A percentile compares a stretch with the other conserved stretches of the same genome.
Conservation (phyloP, 495 filamentous ascomycete species). For the Penicillium soppii region DNA sequence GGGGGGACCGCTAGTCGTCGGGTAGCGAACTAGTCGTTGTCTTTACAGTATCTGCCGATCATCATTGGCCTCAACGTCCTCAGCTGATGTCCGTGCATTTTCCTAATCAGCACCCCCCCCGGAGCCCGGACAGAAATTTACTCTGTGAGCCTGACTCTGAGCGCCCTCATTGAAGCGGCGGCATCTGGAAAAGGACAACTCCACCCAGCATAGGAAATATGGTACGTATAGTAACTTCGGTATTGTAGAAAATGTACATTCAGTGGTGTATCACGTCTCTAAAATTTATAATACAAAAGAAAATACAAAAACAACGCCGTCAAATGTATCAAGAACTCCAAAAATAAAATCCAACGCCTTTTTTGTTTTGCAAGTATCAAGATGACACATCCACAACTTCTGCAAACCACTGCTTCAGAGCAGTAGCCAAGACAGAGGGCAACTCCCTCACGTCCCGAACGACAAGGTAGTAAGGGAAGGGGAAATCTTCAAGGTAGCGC, state of each 20-base stretch:
- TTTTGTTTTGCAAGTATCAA: constrained; percentile 21
- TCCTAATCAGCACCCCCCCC: no score
- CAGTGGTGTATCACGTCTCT: background rate
- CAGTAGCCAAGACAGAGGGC: constrained; percentile 79
- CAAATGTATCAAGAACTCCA: constrained; percentile 16
- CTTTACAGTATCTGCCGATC: no score
- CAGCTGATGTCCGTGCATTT: no score
- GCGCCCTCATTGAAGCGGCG: no score
- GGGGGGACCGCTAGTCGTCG: no score
- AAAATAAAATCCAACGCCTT: constrained; percentile 8
- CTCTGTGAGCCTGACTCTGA: no score
- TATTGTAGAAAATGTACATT: constrained; percentile 3
- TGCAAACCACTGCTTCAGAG: constrained; percentile 94
- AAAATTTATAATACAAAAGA: constrained; percentile 23
- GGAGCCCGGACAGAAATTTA: no score
- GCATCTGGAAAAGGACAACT: no score
- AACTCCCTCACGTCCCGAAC: constrained; percentile 89
- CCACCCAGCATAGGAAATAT: background rate
- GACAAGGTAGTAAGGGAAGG: constrained; percentile 93
- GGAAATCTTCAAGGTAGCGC: constrained; percentile 91
- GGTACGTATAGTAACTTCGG: background rate
- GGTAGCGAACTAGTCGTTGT: no score
- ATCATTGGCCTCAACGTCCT: no score
- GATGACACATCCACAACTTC: constrained; percentile 73
- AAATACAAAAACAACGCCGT: constrained; percentile 2